Percentiles rank a stretch among this genome's conserved stretches.
Conservation (phyloP, 2,329 filamentous ascomycete genomes). For the Fusarium oxysporum region DNA sequence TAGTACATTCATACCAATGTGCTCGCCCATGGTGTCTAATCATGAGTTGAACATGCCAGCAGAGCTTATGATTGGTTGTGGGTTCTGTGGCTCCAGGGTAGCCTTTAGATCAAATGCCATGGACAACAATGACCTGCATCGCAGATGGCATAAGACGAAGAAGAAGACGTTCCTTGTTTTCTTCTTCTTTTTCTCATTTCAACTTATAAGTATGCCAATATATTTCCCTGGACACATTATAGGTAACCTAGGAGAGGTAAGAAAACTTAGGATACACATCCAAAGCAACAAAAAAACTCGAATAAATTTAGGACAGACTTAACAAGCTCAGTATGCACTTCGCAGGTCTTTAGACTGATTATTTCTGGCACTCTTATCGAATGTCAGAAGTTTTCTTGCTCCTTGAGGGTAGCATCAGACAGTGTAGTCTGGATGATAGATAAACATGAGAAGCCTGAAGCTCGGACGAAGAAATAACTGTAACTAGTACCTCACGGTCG, state of each 20-base stretch:
- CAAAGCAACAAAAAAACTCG: background rate
- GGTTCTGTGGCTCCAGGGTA: conserved; percentile 1
- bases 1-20: background rate
- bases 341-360: background rate
- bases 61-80: conserved; percentile 20
- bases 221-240: background rate
- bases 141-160: background rate
- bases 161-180: background rate
- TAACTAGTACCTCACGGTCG: background rate
- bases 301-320: background rate
- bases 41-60: background rate
- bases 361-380: background rate
- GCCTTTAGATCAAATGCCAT: background rate
- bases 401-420: too few relatives aligned
- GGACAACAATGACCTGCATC: too few relatives aligned
- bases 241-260: background rate
- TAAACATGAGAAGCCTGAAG: background rate
- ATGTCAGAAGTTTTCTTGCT: background rate
- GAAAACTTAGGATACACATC: background rate
- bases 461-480: background rate
- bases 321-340: background rate
- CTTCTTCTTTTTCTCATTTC: background rate
- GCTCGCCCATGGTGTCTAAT: background rate
- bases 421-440: background rate
- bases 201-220: background rate